Base-by-base conservation (phyloP, 495 filamentous ascomycete genomes). In the Aspergillus steynii region DNA sequence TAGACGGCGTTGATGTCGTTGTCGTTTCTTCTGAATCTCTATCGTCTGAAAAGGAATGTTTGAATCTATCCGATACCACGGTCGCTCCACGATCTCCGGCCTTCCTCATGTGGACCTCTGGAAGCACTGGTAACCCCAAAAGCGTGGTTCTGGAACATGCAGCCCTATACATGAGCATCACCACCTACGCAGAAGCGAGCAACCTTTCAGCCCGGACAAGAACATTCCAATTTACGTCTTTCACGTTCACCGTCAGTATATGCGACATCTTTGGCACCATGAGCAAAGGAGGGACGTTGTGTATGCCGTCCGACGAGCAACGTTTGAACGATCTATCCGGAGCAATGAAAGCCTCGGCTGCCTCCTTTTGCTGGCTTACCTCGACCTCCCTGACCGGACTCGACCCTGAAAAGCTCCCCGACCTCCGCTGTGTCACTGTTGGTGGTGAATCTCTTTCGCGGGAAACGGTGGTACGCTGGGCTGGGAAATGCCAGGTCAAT, bases 141-240 rank as follows among this genome's bases (percentile, higher is more conserved):
- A 83, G 80, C 0, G 78, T 83, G 8, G 67, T 83, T 2, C 70
- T 81, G n/a, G 68, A 73, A 26, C 83, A 86, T 56, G 66, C 68
- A 6, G 69, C 71, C 12, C 72, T 79, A 9, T 67, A 70, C 4
- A 76, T 65, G 3, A 65, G 66, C 3, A 25, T 71, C 12, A 50
- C 52, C 0, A 68, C 70, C n/a, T 68, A 74, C 31, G 61, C 59
- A 7, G 55, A 49, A 2, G 62, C 61, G 2, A 53, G 68, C 34
- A 61, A 53, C 0, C 58, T 75, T 27, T 65, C 59, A 0, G 53
- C 56, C 0, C 58, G 66, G 8, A 62, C 59, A 1, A 73, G 81
- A 5, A 65, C 78, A 10, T 71, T 82, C 25, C 77, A 81, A 53
- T 82, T 81, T 56, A 76, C 77, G 26, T 71, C 72, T 1, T 79